Percentiles rank a stretch among this genome's conserved stretches.
These are phyloP conservation scores for Tetracladium maxilliforme DNA, from an alignment of 2,329 filamentous ascomycete species.

Conservation along the genomic window DNA sequence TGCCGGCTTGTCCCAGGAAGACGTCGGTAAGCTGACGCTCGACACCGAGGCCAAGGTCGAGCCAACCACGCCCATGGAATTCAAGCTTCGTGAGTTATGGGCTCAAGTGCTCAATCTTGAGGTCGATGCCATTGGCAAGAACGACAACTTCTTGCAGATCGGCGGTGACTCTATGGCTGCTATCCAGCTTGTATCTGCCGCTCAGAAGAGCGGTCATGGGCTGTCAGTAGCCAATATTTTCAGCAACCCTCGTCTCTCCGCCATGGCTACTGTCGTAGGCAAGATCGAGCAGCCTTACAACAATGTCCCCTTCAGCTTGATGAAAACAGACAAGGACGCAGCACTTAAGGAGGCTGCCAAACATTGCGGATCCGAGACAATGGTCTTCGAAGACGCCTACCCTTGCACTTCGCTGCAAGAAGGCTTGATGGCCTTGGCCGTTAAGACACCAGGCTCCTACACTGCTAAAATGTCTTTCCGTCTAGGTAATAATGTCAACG, in stretches of 20 bases:
- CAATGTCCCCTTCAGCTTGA: no score
- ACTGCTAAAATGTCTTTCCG: slow-evolving; percentile 11
- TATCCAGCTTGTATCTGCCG: no score
- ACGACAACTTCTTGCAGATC: slow-evolving; percentile 6
- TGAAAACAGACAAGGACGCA: no score
- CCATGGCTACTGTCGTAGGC: slow-evolving; percentile 26
- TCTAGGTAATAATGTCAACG: slow-evolving; percentile 4
- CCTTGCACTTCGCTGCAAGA: slow-evolving; percentile 17
- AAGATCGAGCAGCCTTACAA: no score
- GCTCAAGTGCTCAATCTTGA: slow-evolving; percentile 5
- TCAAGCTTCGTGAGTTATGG: slow-evolving; percentile 3
- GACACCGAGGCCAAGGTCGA: no score
- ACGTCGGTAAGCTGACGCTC: slow-evolving; percentile 1
- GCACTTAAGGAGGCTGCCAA: no score
- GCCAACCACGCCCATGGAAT: slow-evolving; percentile 4
- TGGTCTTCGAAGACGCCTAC: slow-evolving; percentile 17
- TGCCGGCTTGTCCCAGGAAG: slow-evolving; percentile 1
- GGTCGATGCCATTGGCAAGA: slow-evolving; percentile 3
- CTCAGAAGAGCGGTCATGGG: no score
- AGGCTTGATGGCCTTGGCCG: slow-evolving; percentile 15
- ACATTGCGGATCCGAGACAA: no score
- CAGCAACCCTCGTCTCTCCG: slow-evolving; percentile 21
- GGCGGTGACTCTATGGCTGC: slow-evolving; percentile 10
- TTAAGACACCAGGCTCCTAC: slow-evolving; percentile 13
- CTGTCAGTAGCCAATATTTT: slow-evolving; percentile 30